Base-by-base conservation (phyloP, 257 asterid genomes). In the Perilla frutescens region DNA sequence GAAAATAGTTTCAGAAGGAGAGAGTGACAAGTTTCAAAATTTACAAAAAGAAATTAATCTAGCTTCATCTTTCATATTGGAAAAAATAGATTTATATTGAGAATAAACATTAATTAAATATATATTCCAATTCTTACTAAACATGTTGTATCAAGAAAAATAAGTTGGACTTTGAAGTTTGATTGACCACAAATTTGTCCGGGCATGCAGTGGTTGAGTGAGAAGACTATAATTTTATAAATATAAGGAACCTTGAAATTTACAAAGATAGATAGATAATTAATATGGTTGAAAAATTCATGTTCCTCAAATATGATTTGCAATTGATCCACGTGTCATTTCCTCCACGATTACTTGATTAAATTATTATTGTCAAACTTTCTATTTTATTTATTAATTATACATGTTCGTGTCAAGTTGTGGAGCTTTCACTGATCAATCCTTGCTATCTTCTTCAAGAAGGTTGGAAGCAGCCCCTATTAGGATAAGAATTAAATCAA, bases 271-370 rank as follows among this genome's bases (percentile, higher is more conserved):
- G n/a, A 47, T 10, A 9, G n/a, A 47, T 10, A 47, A 2, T 34
- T 34, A 34, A 34, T 34, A 34, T 34, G 37, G 4, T 34, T 47
- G 60, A 9, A 49, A 15, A 48, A 32, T 32, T 4, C 70, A 72
- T 62, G 71, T 63, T 62, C 51, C 66, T 73, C n/a, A 15, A 37
- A 50, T 13, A 3, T 72, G 56, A 39, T 39, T 72, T 62, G 70
- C 61, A 11, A 55, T 62, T 5, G 49, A 50, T 43, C 44, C 54
- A 26, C 71, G 44, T 71, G 60, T 47, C 51, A 47, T 11, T 11
- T 12, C 51, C 51, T 9, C 51, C n/a, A 47, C 51, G 9, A 47
- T 47, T 34, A 34, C 1, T 34, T 34, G 7, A 44, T 44, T 44
- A 44, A 47, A 47, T 47, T 9, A 2, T 47, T 47, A 12, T 47